Percentiles rank a stretch among this genome's conserved stretches.
Conservation (phyloP, 192 early-diverging fungal species). For the Linnemannia zychae region DNA sequence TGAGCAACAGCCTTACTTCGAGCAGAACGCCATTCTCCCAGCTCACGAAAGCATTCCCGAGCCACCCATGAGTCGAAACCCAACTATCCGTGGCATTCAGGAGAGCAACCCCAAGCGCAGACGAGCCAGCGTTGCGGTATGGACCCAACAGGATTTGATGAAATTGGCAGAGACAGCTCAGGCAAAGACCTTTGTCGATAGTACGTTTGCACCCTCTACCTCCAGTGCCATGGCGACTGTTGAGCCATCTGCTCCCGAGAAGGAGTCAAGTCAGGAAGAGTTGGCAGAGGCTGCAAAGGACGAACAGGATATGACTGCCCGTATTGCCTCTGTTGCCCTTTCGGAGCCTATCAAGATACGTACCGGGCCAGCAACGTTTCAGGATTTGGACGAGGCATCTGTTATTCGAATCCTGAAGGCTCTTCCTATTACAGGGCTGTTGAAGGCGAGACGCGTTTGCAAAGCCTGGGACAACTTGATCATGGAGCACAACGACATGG, state of each 20-base stretch:
- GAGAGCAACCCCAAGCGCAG: constrained; percentile 57
- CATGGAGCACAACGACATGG: constrained; percentile 58
- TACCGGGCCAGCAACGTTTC: constrained; percentile 30
- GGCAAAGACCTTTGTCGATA: constrained; percentile 21
- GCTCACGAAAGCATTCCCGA: constrained; percentile 46
- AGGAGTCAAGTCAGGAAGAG: background rate
- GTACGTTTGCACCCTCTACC: constrained; percentile 1
- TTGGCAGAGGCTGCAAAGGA: background rate
- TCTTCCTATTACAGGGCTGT: constrained; percentile 61
- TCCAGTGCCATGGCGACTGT: constrained; percentile 18
- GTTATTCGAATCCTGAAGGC: constrained; percentile 59
- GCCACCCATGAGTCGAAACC: constrained; percentile 47
- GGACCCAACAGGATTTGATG: constrained; percentile 78
- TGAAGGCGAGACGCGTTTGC: constrained; percentile 61
- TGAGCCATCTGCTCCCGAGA: background rate
- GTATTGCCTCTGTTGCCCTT: background rate
- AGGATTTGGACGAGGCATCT: constrained; percentile 47
- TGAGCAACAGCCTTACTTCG: constrained; percentile 2
- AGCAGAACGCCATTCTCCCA: constrained; percentile 2
- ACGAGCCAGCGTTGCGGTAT: constrained; percentile 82
- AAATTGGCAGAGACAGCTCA: constrained; percentile 69
- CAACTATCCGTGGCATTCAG: constrained; percentile 47
- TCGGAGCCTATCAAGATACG: constrained; percentile 9
- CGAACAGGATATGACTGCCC: background rate
- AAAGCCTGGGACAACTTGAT: constrained; percentile 60